Evolutionary conservation across 2,329 filamentous ascomycete genomes (phyloP), one percentile per base, ranked within the genome.

Genomic region (Diaporthe destruens): DNA sequence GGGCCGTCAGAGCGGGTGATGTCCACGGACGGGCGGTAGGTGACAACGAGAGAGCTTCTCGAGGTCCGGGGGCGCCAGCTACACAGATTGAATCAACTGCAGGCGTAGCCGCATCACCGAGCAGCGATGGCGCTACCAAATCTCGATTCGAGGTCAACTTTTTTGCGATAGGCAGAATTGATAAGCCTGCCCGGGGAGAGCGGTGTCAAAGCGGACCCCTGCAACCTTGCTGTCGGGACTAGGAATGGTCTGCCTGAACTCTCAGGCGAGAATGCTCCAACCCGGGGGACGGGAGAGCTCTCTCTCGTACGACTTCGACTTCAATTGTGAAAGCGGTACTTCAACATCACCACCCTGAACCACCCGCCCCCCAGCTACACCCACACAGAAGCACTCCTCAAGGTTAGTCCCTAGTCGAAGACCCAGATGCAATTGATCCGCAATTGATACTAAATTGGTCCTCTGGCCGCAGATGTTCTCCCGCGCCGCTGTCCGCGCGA

Each of bases 391-490:
- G 23, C 23, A 20, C 20, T 39, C 11, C 18, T 29, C 53, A 73
- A 73, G 49, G 71, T 73, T 23, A 53, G 75, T 51, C 34, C 65
- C 36, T 25, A 54, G 25, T 6, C 16, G 44, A 3, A 12, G 18
- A n/a, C 4, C 3, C 3, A 51, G 34, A 3, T 53, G 5, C 68
- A 74, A 74, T 72, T 72, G 73, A 76, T 25, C 12, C 71, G 77
- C 54, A 83, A 86, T 85, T 88, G 82, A 84, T 70, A 12, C 44
- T 57, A 44, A 51, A 54, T 77, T 44, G 18, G 29, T 32, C 51
- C 11, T 42, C 51, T 56, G 67, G 63, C n/a, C 47, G 36, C 80
- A 97, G 94, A 98, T 98, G 95, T 87, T 96, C 84, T 89, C 94
- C 86, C 92, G 93, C 83, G 88, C 90, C 85, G 88, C 85, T 80